Base-by-base conservation (phyloP, 176 grass and related monocot genomes). In the Tillandsia fasciculata region DNA sequence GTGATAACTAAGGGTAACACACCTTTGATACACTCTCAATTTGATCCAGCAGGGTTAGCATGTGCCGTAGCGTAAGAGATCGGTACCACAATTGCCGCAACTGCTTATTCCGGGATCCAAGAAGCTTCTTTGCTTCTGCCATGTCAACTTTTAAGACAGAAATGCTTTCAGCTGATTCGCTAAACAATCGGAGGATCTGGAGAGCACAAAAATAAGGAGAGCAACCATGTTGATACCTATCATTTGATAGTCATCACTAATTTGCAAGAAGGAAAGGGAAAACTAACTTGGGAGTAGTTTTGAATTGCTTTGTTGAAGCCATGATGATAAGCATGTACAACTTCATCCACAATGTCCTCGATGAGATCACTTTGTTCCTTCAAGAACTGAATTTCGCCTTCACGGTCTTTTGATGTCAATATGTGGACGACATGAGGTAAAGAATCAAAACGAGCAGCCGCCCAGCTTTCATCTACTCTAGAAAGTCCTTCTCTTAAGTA, bases 301-400 rank as follows among this genome's bases (percentile, higher is more conserved):
- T 97, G 89, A 69, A 97, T 97, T 72, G 89, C 94, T 76, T 97
- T 90, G 69, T 99, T 99, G 69, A 99, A 99, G 47, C 94, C 94
- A 52, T 99, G 94, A 74, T 97, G 93, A 78, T 97, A 97, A 11
- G 89, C 84, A 74, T 97, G 93, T 26, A 92, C 93, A 63, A 97
- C 89, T 81, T 97, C 93, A 64, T 92, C 89, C 11, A 97, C 89
- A 49, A 97, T 84, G 57, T 90, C 93, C 79, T 97, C 89, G 6
- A 97, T 81, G 51, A 97, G 86, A 59, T 92, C 89, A 26, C 93
- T 97, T 68, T 97, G 89, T 73, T 92, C 89, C 64, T 90, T 92
- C 78, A 97, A 79, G 79, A 92, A 97, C 83, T 90, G 93, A 72
- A 97, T 71, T 83, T 97, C 89, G 69, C 93, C 93, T 77, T 97